Base-by-base conservation (phyloP, 2,329 filamentous ascomycete species). In the Hymenoscyphus linearis region DNA sequence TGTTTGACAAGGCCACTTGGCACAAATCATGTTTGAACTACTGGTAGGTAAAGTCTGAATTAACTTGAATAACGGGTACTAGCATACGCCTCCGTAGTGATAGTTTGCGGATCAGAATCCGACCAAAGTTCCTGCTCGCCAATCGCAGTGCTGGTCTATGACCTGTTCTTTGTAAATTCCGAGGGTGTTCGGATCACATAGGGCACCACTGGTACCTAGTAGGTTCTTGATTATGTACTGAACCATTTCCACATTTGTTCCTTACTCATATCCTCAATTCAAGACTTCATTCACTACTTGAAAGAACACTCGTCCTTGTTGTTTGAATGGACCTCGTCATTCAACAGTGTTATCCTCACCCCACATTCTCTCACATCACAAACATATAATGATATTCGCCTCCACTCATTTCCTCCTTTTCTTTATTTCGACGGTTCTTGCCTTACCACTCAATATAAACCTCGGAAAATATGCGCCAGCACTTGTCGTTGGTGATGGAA, bases 401-500 rank as follows among this genome's bases (percentile, higher is more conserved):
- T 47, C 40, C 18, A 47, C n/a, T 12, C n/a, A 5, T 9, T 12
- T 47, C 9, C 22, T 47, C n/a, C 40, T 47, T 22, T n/a, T 22
- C 40, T 47, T 47, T 9, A 22, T 47, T 12, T 47, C 40, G 22
- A 47, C 18, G 7, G 5, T 10, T 12, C 65, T 66, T 36, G 71
- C 73, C 36, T 64, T 71, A 73, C 61, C 61, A 52, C 56, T 63
- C 37, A 63, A 63, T 52, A 63, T 63, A 55, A 63, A 63, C 44
- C 58, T 60, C 53, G 61, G 61, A 35, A 59, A 58, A 55, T 60
- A 63, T 58, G 60, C 61, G 12, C 61, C 61, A 12, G 61, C 58
- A 27, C 50, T 63, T 67, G 72, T 74, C 59, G 72, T 74, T 62
- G 72, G 71, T 72, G 74, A 75, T 73, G 78, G 78, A 47, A 47